phyloP scores from a whole-genome alignment of 139 green algal genomes.

The Dunaliella sp. region DNA sequence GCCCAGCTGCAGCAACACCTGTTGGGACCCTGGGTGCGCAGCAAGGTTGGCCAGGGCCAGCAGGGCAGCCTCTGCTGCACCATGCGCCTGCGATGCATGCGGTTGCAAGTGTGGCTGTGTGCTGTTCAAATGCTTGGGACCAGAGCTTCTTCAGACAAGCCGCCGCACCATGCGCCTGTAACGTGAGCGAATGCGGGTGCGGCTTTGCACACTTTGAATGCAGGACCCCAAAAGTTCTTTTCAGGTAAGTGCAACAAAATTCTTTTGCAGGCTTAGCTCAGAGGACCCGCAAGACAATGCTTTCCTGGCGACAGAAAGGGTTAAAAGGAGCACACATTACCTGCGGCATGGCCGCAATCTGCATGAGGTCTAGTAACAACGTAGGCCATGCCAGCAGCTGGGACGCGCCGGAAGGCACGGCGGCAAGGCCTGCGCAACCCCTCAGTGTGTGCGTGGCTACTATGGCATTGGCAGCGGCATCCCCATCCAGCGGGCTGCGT shows the following conservation, averaged over 20 bases:
- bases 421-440: slow-evolving; percentile 69
- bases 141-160: no score
- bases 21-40: slow-evolving; percentile 50
- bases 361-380: not conserved
- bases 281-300: no score
- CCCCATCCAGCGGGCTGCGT: not conserved
- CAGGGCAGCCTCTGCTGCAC: slow-evolving; percentile 76
- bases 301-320: no score
- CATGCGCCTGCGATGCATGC: not conserved
- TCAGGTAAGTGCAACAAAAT: no score
- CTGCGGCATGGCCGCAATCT: not conserved
- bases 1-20: slow-evolving; percentile 2
- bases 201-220: no score
- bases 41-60: slow-evolving; percentile 57
- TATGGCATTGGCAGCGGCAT: slow-evolving; percentile 7
- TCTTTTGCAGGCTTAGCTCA: no score
- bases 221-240: no score
- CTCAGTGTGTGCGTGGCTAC: slow-evolving; percentile 61
- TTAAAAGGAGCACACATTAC: no score
- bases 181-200: no score
- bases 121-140: no score
- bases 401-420: slow-evolving; percentile 22
- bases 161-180: no score
- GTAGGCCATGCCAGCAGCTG: not conserved
- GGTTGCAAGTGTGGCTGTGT: no score